phyloP scores from a whole-genome alignment of 192 early-diverging fungal genomes.

The Cetraspora pellucida region DNA sequence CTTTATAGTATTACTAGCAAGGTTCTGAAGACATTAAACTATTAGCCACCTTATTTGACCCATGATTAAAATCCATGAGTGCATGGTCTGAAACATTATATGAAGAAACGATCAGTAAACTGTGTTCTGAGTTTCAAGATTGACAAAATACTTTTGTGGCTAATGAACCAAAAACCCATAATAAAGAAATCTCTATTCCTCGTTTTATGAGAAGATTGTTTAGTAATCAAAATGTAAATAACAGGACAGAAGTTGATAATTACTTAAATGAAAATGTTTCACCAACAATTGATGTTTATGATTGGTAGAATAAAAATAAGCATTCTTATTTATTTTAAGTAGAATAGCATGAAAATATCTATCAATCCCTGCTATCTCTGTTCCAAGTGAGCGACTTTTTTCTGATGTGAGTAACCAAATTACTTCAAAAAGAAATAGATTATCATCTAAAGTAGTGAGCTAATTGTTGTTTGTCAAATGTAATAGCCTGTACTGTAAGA shows the following conservation, averaged over 20 bases:
- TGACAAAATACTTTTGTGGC: not conserved
- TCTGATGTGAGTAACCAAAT: constrained; percentile 1
- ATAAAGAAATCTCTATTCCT: not conserved
- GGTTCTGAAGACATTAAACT: not conserved
- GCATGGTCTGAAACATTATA: not conserved
- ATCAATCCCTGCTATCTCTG: not conserved
- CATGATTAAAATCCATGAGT: too few species aligned
- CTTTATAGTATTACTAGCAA: not conserved
- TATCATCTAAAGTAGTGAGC: not conserved
- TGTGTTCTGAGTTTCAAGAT: not conserved
- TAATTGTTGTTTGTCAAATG: not conserved
- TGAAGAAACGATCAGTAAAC: not conserved
- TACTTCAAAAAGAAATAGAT: not conserved
- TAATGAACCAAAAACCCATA: not conserved
- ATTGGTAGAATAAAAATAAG: too few species aligned
- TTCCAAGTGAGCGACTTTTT: not conserved
- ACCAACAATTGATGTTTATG: too few species aligned
- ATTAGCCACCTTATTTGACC: not conserved
- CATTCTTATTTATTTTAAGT: too few species aligned
- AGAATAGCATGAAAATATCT: constrained; percentile 1
- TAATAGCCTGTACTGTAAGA: not conserved
- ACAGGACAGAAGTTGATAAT: too few species aligned
- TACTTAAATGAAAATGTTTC: too few species aligned
- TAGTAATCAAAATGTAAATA: too few species aligned
- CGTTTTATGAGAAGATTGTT: too few species aligned